phyloP scores from a whole-genome alignment of 2,329 filamentous ascomycete genomes.

The Talaromyces amestolkiae region DNA sequence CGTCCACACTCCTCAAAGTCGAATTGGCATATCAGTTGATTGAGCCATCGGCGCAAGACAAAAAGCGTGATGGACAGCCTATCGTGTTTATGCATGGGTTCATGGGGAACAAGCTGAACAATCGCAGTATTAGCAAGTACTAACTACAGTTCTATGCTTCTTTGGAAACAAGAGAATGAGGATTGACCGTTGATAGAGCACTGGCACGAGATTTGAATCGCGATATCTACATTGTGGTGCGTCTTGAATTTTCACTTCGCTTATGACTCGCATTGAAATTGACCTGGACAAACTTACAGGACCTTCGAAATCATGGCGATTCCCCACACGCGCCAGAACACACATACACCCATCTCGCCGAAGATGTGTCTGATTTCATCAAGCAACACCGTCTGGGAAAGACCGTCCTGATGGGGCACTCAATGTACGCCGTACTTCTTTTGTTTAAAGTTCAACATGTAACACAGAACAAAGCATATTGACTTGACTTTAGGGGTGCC shows the following conservation, averaged over 20 bases:
- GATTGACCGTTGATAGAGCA: conserved; percentile 52
- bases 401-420: conserved; percentile 83
- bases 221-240: conserved; percentile 76
- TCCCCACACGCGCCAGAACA: conserved; percentile 75
- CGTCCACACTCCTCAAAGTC: conserved; percentile 26
- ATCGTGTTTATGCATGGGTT: conserved; percentile 90
- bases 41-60: conserved; percentile 32
- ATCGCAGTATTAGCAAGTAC: conserved; percentile 90
- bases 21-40: conserved; percentile 39
- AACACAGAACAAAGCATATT: background rate
- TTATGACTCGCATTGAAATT: background rate
- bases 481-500: conserved; percentile 63
- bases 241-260: conserved; percentile 25
- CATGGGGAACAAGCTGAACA: conserved; percentile 95
- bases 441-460: background rate
- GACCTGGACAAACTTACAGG: conserved; percentile 49
- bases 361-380: conserved; percentile 79
- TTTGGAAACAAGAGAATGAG: no score
- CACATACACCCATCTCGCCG: conserved; percentile 78
- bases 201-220: conserved; percentile 77
- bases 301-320: conserved; percentile 89
- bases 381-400: conserved; percentile 65
- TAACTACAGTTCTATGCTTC: conserved; percentile 32
- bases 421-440: conserved; percentile 62
- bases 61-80: conserved; percentile 49